Conservation (phyloP, 225 moss, liverwort and hornwort genomes). For the Physcomitrellopsis africana region DNA sequence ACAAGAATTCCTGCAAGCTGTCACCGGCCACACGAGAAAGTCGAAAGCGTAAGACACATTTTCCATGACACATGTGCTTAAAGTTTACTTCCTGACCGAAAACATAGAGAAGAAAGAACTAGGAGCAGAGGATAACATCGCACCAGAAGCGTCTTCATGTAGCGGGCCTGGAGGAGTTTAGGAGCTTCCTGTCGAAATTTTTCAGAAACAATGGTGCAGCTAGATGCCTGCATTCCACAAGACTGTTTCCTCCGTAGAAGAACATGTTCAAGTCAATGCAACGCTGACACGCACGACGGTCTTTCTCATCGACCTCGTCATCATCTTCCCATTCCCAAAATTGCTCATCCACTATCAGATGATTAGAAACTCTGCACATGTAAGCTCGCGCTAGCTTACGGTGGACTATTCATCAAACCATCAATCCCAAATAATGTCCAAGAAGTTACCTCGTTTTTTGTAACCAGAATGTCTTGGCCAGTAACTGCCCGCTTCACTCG, state of each 20-base stretch:
- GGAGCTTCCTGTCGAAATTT: constrained; percentile 53
- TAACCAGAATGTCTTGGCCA: constrained; percentile 55
- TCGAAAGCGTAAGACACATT: not conserved
- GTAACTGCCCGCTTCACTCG: constrained; percentile 60
- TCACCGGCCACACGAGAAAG: not conserved
- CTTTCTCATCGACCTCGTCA: not conserved
- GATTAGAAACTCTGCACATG: too few species aligned
- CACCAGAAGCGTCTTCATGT: constrained; percentile 60
- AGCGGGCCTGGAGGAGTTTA: constrained; percentile 48
- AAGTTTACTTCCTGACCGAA: too few species aligned
- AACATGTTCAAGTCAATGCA: not conserved
- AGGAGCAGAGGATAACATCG: not conserved
- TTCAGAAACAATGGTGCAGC: constrained; percentile 56
- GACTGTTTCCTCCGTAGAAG: not conserved
- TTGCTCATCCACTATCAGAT: not conserved
- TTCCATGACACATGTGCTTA: not conserved
- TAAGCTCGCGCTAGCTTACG: too few species aligned
- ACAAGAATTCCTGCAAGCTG: constrained; percentile 63
- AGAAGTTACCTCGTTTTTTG: constrained; percentile 45
- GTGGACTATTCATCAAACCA: too few species aligned
- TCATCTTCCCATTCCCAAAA: not conserved
- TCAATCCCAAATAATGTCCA: too few species aligned
- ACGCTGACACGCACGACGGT: not conserved
- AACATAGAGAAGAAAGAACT: not conserved
- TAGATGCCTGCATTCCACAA: constrained; percentile 39